These are phyloP conservation scores for Xylariomycetidae sp. DNA, from an alignment of 2,329 filamentous ascomycete genomes.

Conservation along the genomic window DNA sequence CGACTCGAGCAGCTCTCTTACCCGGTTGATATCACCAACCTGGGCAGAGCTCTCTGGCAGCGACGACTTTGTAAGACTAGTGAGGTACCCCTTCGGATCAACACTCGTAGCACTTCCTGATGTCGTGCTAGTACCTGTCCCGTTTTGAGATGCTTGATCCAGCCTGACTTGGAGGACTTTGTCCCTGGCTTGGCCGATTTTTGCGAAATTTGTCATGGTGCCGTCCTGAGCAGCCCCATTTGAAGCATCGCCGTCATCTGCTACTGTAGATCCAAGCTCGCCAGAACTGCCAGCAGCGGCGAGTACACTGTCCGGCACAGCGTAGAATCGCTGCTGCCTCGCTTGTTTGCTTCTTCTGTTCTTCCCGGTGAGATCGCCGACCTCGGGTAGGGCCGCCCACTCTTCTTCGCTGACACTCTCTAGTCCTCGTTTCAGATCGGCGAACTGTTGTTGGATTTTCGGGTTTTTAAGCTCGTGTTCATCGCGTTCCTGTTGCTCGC, in stretches of 20 bases:
- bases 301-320: constrained; percentile 92
- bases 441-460: constrained; percentile 97
- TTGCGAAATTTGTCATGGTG: constrained; percentile 96
- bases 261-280: constrained; percentile 84
- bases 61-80: constrained; percentile 79
- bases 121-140: constrained; percentile 59
- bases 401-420: constrained; percentile 89
- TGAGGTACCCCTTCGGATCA: constrained; percentile 93
- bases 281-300: constrained; percentile 76
- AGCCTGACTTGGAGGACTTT: constrained; percentile 93
- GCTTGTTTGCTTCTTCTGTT: constrained; percentile 83
- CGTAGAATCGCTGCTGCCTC: constrained; percentile 82
- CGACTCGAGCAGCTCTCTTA: constrained; percentile 86
- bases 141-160: constrained; percentile 76
- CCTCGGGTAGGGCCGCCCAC: constrained; percentile 92
- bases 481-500: constrained; percentile 84
- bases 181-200: constrained; percentile 93
- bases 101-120: constrained; percentile 84
- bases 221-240: constrained; percentile 60
- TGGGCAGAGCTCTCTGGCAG: constrained; percentile 74
- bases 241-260: constrained; percentile 65
- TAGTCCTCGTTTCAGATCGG: constrained; percentile 87
- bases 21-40: constrained; percentile 92
- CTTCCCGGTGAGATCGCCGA: constrained; percentile 93
- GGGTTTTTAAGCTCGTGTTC: constrained; percentile 97